These are phyloP conservation scores for Debaryomycetaceae sp. DNA, from an alignment of 1,139 yeast species.

Conservation along the genomic window DNA sequence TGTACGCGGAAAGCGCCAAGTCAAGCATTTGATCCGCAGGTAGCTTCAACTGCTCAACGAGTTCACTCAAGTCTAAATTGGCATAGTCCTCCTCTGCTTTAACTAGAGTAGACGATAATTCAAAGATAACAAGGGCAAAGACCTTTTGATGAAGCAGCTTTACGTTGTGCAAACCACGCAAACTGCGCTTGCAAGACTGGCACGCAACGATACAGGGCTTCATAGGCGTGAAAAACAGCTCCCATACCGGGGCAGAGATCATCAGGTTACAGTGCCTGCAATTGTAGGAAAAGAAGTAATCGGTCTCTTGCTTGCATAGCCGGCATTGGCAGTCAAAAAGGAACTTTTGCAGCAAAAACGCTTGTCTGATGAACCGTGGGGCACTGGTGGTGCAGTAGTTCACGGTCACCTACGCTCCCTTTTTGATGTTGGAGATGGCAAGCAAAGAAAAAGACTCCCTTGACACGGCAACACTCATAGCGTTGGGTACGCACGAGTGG, in stretches of 20 bases:
- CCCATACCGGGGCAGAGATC: slow-evolving; percentile 6
- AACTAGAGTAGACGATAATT: background rate
- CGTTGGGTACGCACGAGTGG: slow-evolving; percentile 30
- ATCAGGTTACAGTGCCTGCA: slow-evolving; percentile 15
- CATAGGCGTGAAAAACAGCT: slow-evolving; percentile 1
- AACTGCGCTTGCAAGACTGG: slow-evolving; percentile 1
- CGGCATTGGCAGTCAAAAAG: slow-evolving; percentile 31
- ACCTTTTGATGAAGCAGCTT: background rate
- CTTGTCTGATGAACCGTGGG: slow-evolving; percentile 21
- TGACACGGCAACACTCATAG: slow-evolving; percentile 17
- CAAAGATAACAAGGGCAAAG: background rate
- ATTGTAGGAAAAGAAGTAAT: slow-evolving; percentile 18
- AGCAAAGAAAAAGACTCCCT: slow-evolving; percentile 13
- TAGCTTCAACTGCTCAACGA: background rate
- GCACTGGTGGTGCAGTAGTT: slow-evolving; percentile 22
- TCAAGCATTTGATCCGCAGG: slow-evolving; percentile 4
- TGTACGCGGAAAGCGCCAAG: background rate
- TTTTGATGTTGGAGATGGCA: slow-evolving; percentile 16
- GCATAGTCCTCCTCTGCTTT: background rate
- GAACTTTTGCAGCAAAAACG: slow-evolving; percentile 18
- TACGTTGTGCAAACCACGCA: background rate
- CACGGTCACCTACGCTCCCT: slow-evolving; percentile 23
- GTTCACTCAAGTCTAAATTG: background rate
- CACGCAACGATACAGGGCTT: no score
- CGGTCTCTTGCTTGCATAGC: slow-evolving; percentile 18